Conservation (phyloP, 2,329 filamentous ascomycete species). For the Fusarium mangiferae region DNA sequence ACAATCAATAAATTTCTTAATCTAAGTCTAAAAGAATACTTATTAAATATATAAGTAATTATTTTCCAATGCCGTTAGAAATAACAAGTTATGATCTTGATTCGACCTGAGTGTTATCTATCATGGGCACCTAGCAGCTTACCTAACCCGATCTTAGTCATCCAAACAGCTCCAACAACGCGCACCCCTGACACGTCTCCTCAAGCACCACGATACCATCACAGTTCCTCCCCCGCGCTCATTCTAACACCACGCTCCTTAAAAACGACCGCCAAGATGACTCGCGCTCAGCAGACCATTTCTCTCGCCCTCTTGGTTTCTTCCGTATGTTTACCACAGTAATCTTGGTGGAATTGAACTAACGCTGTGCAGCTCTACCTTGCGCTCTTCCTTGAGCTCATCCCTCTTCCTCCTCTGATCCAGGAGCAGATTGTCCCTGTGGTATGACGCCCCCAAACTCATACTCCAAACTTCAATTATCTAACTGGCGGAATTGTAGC, state of each 20-base stretch:
- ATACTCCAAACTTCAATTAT: neutral
- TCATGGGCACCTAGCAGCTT: neutral
- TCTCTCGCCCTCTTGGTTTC: conserved; percentile 87
- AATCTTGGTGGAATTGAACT: conserved; percentile 13
- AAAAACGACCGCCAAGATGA: conserved; percentile 70
- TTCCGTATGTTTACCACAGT: conserved; percentile 69
- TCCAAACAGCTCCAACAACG: conserved; percentile 10
- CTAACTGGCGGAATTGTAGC: conserved; percentile 58
- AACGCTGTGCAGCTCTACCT: conserved; percentile 79
- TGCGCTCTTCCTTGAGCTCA: conserved; percentile 82
- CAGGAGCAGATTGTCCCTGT: conserved; percentile 90
- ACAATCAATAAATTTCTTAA: neutral
- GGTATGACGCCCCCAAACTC: conserved; percentile 56
- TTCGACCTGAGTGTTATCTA: neutral
- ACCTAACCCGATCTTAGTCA: conserved; percentile 33
- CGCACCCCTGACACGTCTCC: conserved; percentile 46
- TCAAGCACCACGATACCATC: conserved; percentile 36
- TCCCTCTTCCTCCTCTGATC: conserved; percentile 80
- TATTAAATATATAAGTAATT: neutral
- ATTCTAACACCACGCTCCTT: conserved; percentile 8
- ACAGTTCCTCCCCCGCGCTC: conserved; percentile 5
- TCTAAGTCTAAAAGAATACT: neutral
- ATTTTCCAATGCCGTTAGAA: neutral
- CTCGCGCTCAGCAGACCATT: conserved; percentile 91
- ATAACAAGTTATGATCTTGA: neutral